phyloP scores from a whole-genome alignment of 345 rosid genomes.

The Hirschfeldia incana region DNA sequence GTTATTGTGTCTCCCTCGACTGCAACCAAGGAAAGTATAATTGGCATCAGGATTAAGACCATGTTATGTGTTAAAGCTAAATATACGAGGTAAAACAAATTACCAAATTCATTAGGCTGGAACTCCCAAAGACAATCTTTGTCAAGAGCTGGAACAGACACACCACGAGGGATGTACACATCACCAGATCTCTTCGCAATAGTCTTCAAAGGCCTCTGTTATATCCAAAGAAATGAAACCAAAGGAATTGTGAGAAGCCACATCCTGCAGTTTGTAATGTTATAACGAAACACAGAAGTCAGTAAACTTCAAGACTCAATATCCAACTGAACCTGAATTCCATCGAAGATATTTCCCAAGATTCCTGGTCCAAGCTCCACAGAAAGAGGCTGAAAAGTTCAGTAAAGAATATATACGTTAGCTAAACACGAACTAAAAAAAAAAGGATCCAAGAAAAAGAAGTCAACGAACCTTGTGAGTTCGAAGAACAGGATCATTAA shows the following conservation, averaged over 20 bases:
- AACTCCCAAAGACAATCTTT: conserved; percentile 94
- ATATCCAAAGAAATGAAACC: conserved; percentile 16
- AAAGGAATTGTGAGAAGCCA: conserved; percentile 14
- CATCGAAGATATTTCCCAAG: conserved; percentile 95
- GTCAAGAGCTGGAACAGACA: conserved; percentile 96
- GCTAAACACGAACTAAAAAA: neutral
- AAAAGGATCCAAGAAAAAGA: neutral
- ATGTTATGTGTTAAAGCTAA: neutral
- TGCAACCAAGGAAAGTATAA: conserved; percentile 39
- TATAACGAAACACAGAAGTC: conserved; percentile 7
- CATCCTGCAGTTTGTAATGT: neutral
- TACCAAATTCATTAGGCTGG: conserved; percentile 89
- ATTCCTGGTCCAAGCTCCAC: conserved; percentile 99
- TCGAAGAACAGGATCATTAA: conserved; percentile 92
- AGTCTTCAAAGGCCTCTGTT: conserved; percentile 96
- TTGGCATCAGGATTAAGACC: conserved; percentile 19
- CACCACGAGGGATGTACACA: conserved; percentile 99
- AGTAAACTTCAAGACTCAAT: conserved; percentile 12
- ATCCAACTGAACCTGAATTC: conserved; percentile 79
- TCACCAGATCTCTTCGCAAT: conserved; percentile 93
- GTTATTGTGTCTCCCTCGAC: conserved; percentile 96
- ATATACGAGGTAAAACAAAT: conserved; percentile 13
- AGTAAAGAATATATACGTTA: conserved; percentile 26
- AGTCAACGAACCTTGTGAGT: conserved; percentile 67
- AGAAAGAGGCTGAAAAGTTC: conserved; percentile 78